A percentile compares a stretch with the other conserved stretches of the same genome.
Evolutionary conservation across 371 early-diverging fungal genomes (phyloP).

Genomic region (Rhizopus sp.): DNA sequence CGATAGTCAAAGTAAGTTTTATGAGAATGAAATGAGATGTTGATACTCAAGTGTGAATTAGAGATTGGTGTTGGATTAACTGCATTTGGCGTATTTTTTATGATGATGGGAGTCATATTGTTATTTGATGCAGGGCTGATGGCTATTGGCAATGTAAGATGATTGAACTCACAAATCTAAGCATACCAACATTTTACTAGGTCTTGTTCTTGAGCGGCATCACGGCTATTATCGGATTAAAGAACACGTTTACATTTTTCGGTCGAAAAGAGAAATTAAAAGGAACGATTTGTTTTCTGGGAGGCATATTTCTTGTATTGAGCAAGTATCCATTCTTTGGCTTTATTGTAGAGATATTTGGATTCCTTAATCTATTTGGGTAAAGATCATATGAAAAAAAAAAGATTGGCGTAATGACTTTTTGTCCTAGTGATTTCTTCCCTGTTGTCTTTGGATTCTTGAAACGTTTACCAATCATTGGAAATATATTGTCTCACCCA

Average conservation of each 20-base stretch:
- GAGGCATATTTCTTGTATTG: constrained; percentile 90
- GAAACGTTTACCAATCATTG: constrained; percentile 88
- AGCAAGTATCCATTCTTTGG: constrained; percentile 89
- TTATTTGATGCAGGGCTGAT: constrained; percentile 95
- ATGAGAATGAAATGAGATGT: neutral
- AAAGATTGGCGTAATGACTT: neutral
- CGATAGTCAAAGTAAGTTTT: constrained; percentile 76
- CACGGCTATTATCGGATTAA: constrained; percentile 83
- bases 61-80: constrained; percentile 96
- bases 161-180: neutral
- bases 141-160: constrained; percentile 93
- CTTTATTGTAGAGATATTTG: constrained; percentile 89
- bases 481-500: constrained; percentile 81
- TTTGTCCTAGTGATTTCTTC: constrained; percentile 85
- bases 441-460: constrained; percentile 89
- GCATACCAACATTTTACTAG: constrained; percentile 37
- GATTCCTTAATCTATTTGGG: constrained; percentile 97
- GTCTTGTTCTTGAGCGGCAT: constrained; percentile 90
- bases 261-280: constrained; percentile 78
- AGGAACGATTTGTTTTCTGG: constrained; percentile 89
- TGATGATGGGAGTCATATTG: constrained; percentile 88
- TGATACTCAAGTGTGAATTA: constrained; percentile 27
- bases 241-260: constrained; percentile 86
- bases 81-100: constrained; percentile 93
- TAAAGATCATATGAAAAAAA: constrained; percentile 32